Evolutionary conservation across 495 filamentous ascomycete species (phyloP).

Genomic region (Neurospora sp.): DNA sequence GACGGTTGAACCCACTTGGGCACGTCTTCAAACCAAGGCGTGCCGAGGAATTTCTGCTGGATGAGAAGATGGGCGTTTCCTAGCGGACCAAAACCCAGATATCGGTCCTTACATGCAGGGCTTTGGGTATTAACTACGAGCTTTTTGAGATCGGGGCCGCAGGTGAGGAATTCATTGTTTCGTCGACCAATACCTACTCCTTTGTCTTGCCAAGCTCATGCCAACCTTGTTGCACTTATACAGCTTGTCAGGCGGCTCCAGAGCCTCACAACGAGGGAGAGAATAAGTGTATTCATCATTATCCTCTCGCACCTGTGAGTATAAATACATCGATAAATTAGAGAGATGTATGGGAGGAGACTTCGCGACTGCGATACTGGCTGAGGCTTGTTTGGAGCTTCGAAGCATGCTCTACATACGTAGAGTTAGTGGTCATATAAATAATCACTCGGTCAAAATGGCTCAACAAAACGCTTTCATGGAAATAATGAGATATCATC

Average conservation of each 20-base stretch:
- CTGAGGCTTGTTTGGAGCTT: background rate
- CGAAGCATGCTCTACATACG: background rate
- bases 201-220: background rate
- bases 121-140: background rate
- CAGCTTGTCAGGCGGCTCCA: background rate
- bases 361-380: background rate
- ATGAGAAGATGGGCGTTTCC: background rate
- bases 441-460: background rate
- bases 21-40: background rate
- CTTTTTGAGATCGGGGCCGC: background rate
- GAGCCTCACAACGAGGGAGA: background rate
- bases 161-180: background rate
- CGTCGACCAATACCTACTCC: background rate
- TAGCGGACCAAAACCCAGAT: background rate
- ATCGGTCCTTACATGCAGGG: background rate
- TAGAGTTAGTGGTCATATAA: background rate
- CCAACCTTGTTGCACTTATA: background rate
- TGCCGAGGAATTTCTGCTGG: background rate
- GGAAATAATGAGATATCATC: background rate
- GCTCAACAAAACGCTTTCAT: background rate
- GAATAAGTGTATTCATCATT: background rate
- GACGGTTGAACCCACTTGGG: background rate
- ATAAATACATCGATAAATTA: background rate
- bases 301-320: background rate
- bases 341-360: background rate